Conservation (phyloP, 2,329 filamentous ascomycete species). For the Colletotrichum costaricense region DNA sequence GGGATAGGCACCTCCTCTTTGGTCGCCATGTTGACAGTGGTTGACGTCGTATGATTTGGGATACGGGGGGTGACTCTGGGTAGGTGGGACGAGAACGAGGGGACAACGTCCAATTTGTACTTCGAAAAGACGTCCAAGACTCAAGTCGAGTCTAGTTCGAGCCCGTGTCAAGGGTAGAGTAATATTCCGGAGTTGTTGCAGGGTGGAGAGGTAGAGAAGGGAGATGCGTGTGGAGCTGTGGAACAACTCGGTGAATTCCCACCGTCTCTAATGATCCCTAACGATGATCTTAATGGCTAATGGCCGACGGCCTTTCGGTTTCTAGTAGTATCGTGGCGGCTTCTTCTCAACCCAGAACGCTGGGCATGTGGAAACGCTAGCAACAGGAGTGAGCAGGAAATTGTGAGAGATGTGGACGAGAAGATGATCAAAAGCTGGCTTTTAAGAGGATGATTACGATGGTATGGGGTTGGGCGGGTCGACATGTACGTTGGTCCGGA, state of each 20-base stretch:
- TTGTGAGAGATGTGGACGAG: not conserved
- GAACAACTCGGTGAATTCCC: not conserved
- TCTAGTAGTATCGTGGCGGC: not conserved
- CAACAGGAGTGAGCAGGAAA: not conserved
- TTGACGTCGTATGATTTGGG: not conserved
- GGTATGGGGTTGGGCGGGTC: not conserved
- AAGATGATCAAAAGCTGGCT: not conserved
- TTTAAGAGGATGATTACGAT: not conserved
- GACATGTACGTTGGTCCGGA: not conserved
- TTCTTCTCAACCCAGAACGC: not conserved
- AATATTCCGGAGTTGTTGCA: not conserved
- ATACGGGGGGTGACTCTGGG: not conserved
- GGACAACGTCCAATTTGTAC: not conserved
- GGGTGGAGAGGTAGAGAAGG: not conserved
- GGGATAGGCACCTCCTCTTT: conserved; percentile 34
- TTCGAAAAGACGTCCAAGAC: not conserved
- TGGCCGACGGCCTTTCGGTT: not conserved
- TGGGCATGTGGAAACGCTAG: not conserved
- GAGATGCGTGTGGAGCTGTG: not conserved
- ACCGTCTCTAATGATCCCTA: not conserved
- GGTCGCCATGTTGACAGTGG: conserved; percentile 40
- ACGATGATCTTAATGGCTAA: not conserved
- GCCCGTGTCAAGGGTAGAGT: not conserved
- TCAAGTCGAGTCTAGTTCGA: not conserved
- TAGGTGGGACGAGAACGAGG: no score